phyloP scores from a whole-genome alignment of 1,284 basidiomycete species.

The Leccinum huronense region DNA sequence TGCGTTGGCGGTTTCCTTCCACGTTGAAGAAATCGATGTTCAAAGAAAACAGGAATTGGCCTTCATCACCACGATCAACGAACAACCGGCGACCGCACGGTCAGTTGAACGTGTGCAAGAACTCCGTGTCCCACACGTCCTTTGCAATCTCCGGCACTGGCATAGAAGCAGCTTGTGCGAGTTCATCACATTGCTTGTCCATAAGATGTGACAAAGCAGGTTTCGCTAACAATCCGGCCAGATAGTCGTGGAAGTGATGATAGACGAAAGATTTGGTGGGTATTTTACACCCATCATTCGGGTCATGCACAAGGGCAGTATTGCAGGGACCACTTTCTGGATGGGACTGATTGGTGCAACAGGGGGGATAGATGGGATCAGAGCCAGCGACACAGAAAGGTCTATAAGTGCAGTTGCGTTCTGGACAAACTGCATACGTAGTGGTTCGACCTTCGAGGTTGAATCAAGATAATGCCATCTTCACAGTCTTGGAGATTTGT shows the following conservation, averaged over 20 bases:
- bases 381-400: not conserved
- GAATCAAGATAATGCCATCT: conserved; percentile 21
- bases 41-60: not conserved
- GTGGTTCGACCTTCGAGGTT: conserved; percentile 24
- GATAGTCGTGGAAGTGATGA: not conserved
- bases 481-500: not conserved
- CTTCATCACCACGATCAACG: not conserved
- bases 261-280: not conserved
- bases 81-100: not conserved
- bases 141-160: not conserved
- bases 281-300: not conserved
- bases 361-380: not conserved
- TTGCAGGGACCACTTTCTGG: not conserved
- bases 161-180: not conserved
- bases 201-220: not conserved
- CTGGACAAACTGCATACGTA: conserved; percentile 21
- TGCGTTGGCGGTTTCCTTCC: not conserved
- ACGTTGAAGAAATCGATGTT: not conserved
- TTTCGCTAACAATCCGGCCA: not conserved
- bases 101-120: not conserved
- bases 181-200: not conserved
- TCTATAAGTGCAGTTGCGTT: conserved; percentile 21
- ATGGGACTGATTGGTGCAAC: not conserved
- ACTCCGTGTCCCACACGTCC: not conserved
- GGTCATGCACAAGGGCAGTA: not conserved